phyloP scores from a whole-genome alignment of 176 grass and related monocot species.

The Oryza nivara region DNA sequence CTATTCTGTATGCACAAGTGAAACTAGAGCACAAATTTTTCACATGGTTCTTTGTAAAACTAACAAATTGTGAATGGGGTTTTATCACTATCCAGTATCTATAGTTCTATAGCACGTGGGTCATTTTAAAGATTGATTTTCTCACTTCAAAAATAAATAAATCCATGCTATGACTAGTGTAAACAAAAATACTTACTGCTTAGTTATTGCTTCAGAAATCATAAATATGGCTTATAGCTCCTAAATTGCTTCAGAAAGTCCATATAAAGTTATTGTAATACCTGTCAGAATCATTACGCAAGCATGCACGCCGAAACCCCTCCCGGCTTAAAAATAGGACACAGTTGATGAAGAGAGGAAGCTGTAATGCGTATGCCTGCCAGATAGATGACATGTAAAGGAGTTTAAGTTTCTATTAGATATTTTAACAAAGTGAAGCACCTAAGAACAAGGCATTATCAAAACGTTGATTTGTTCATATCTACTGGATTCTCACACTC shows the following conservation, averaged over 20 bases:
- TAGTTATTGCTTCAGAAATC: slow-evolving; percentile 2
- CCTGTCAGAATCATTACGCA: slow-evolving; percentile 78
- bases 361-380: slow-evolving; percentile 86
- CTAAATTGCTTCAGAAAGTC: background rate
- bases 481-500: slow-evolving; percentile 1
- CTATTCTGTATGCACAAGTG: no score
- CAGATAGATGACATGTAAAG: slow-evolving; percentile 31
- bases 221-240: background rate
- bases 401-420: background rate
- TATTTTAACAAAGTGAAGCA: slow-evolving; percentile 18
- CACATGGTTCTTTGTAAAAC: no score
- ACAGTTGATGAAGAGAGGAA: slow-evolving; percentile 92
- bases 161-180: background rate
- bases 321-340: slow-evolving; percentile 96
- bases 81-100: no score
- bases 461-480: background rate
- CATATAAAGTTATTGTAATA: slow-evolving; percentile 42
- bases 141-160: background rate
- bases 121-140: background rate
- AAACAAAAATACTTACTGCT: background rate
- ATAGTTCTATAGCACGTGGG: background rate
- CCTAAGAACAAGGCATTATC: background rate
- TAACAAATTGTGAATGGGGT: background rate
- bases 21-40: no score
- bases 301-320: slow-evolving; percentile 94